Evolutionary conservation across 805 yeast genomes (phyloP), one percentile per base, ranked within the genome.

Genomic region (Wickerhamomyces queroliae): DNA sequence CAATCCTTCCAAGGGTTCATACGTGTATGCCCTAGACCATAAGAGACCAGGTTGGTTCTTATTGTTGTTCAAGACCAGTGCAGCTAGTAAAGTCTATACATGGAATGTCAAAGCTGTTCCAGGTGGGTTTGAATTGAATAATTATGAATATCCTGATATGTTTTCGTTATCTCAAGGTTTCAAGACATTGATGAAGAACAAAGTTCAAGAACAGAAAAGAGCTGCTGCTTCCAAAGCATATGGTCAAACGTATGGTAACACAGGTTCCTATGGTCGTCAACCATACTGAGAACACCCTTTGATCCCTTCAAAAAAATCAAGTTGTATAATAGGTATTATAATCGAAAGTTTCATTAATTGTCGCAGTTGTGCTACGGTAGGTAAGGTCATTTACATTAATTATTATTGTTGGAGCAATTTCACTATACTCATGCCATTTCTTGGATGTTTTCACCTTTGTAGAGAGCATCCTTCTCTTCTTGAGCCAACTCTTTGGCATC

Each of bases 81-180:
- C 77, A 15, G 70, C 68, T 42, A 77, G 86, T 11, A 77, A 77
- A 36, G 72, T 89, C 27, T 77, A 79, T 53, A 79, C 87, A 3
- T 87, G 97, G 95, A 86, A 87, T 55, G 96, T 93, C 30, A 83
- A 80, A 61, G 87, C 87, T n/a, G 81, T 84, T 39, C 89, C 93
- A 21, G 82, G 81, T 43, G 98, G 98, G 3, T 91, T 77, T 56
- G 80, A 78, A 55, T 68, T 93, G 57, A 80, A 79, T 58, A 81
- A 81, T 13, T 86, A 84, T 56, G 74, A 79, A 22, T 93, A 93
- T 58, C 91, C 96, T n/a, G 89, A 84, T 60, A 89, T 91, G 71
- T 78, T 78, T 46, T 76, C 83, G 42, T 72, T 93, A 53, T 85
- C 96, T 67, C 93, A 93, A 55, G 99, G 99, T 15, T 93, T 93